A percentile compares a stretch with the other conserved stretches of the same genome.
Evolutionary conservation across 129 eudicot genomes (phyloP).

Genomic region (Lonicera japonica): DNA sequence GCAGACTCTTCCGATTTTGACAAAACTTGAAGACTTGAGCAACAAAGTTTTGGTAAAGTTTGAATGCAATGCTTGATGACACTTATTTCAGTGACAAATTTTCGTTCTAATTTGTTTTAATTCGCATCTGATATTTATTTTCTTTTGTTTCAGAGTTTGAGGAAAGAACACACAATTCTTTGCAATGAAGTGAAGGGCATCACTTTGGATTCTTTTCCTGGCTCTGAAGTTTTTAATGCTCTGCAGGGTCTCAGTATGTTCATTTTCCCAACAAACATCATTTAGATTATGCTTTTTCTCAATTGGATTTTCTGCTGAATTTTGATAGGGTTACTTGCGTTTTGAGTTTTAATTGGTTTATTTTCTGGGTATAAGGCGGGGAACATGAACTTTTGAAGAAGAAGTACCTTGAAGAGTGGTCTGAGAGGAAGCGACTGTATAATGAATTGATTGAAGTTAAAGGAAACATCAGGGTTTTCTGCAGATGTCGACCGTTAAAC

Average conservation of each 20-base stretch:
- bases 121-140: not conserved
- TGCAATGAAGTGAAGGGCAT: constrained; percentile 68
- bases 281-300: not conserved
- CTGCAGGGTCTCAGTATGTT: constrained; percentile 66
- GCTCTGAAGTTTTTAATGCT: constrained; percentile 53
- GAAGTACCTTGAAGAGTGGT: constrained; percentile 59
- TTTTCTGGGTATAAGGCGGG: constrained; percentile 27
- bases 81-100: not conserved
- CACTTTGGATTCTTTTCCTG: constrained; percentile 58
- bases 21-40: constrained; percentile 51
- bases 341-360: constrained; percentile 1
- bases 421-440: constrained; percentile 67
- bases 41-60: constrained; percentile 52
- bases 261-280: not conserved
- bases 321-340: constrained; percentile 5
- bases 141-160: constrained; percentile 44
- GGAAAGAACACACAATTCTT: constrained; percentile 53
- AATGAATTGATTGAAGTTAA: constrained; percentile 93
- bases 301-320: not conserved
- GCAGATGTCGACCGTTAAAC: constrained; percentile 86
- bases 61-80: not conserved
- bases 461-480: constrained; percentile 93
- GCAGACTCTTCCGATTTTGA: constrained; percentile 60
- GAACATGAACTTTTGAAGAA: constrained; percentile 66
- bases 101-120: not conserved